These are phyloP conservation scores for Actinidia chinensis DNA, from an alignment of 179 eudicot species.

Conservation along the genomic window DNA sequence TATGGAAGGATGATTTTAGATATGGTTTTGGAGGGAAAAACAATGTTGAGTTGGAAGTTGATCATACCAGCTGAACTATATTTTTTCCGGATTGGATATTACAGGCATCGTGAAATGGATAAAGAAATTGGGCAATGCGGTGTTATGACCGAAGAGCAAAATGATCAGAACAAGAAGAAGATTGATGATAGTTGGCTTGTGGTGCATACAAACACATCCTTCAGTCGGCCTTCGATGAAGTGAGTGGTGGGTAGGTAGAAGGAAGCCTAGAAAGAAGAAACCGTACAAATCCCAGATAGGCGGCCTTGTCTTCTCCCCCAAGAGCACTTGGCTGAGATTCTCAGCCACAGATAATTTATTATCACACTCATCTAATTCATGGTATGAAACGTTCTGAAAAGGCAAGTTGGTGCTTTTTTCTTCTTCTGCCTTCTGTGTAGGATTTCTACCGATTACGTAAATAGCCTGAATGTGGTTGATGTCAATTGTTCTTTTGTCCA, in stretches of 20 bases:
- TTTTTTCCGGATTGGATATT: constrained; percentile 2
- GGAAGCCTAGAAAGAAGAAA: background rate
- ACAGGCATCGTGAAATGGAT: constrained; percentile 12
- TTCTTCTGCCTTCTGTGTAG: no score
- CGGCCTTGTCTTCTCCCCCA: constrained; percentile 2
- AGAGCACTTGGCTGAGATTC: background rate
- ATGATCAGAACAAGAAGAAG: constrained; percentile 2
- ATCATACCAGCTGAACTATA: background rate
- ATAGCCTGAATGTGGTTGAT: no score
- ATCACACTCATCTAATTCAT: no score
- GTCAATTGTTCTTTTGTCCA: no score
- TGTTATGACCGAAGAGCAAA: background rate
- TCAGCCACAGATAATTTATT: background rate
- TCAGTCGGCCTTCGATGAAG: constrained; percentile 10
- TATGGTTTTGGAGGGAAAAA: constrained; percentile 18
- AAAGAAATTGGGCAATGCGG: background rate
- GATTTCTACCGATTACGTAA: no score
- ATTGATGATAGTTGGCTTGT: constrained; percentile 21
- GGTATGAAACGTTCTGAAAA: no score
- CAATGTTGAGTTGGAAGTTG: background rate
- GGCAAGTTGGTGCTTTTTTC: no score
- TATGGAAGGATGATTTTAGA: constrained; percentile 22
- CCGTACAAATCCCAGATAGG: constrained; percentile 5
- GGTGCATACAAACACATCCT: constrained; percentile 23
- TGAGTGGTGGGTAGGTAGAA: constrained; percentile 9